Evolutionary conservation across 2,329 filamentous ascomycete species (phyloP), one percentile per base, ranked within the genome.

Genomic region (Paecilomyces niveus): DNA sequence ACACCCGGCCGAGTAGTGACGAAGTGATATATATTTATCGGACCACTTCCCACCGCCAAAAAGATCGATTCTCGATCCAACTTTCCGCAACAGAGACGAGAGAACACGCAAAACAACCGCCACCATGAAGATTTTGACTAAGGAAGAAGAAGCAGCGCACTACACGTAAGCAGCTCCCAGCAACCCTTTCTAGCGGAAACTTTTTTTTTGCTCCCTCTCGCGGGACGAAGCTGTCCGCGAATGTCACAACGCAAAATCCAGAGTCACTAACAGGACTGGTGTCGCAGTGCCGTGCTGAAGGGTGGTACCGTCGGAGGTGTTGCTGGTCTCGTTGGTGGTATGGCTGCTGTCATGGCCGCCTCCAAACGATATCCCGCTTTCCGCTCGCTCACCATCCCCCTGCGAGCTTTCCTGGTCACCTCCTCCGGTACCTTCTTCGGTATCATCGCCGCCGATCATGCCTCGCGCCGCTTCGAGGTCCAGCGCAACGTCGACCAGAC

Each of bases 61-160:
- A 58, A 39, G 1, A 39, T 45, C 39, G 8, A 18, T 45, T 45
- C 15, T 45, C 15, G 13, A 45, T 45, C 18, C 15, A 33, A 45
- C 39, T 21, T 15, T n/a, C 35, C 15, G 3, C 32, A 11, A 11
- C 35, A 18, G 3, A 39, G 13, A 39, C 15, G 18, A n/a, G 1
- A 15, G n/a, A n/a, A 39, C 13, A 39, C 8, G n/a, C 39, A 21
- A 45, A 9, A 56, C 57, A 56, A 61, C 64, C 65, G 64, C 67
- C 76, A 81, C 55, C 63, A 99, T 97, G 94, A 97, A 97, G 88
- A 81, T 97, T 72, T 83, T 97, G 73, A 95, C 89, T 68, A 91
- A 93, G 74, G 91, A 97, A 84, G 90, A 97, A 79, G 92, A 97
- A 78, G 74, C 81, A 61, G 89, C 84, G 57, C 92, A 97, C 83